Base-by-base conservation (phyloP, 176 grass and related monocot genomes). In the Phyllostachys edulis region DNA sequence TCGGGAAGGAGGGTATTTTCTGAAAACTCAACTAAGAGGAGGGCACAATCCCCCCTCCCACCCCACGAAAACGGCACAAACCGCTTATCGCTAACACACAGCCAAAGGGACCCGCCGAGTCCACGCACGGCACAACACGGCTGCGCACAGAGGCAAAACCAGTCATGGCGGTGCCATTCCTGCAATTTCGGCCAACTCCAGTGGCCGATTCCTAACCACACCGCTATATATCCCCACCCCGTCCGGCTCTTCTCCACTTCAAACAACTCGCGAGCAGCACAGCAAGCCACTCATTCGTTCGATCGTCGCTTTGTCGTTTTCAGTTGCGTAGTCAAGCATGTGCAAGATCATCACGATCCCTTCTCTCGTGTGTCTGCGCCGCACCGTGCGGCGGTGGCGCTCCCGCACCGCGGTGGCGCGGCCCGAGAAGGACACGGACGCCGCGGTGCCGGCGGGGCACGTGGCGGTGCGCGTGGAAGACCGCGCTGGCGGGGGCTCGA, bases 321-420 rank as follows among this genome's bases (percentile, higher is more conserved):
- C 38, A 7, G 5, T 40, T 40, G 20, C 50, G 20, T 11, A 4
- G 12, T 2, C 49, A 39, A 75, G 5, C 41, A 90, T 90, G 88
- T 90, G 88, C 84, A 86, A 73, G 66, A 59, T 82, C 38, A 67
- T 82, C 79, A 82, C 73, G 2, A 77, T 90, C 67, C 67, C 50
- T 39, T 82, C 84, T 16, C 73, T 90, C 27, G 66, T 73, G 16
- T 36, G 73, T 47, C 79, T 90, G 16, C 79, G 84, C 39, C 73
- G 84, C 59, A 63, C 79, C 5, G 29, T 73, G 57, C 57, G 88
- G 7, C 67, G 84, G 67, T 86, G 84, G 84, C 40, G 79, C 10
- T 67, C 73, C 27, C 47, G 73, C 0, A 2, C 45, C 16, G 10
- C 54, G 24, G 18, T n/a, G 0, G 17, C 26, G 21, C 15, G 11